phyloP scores from a whole-genome alignment of 164 flowering plant species.

The Tinospora cordifolia region DNA sequence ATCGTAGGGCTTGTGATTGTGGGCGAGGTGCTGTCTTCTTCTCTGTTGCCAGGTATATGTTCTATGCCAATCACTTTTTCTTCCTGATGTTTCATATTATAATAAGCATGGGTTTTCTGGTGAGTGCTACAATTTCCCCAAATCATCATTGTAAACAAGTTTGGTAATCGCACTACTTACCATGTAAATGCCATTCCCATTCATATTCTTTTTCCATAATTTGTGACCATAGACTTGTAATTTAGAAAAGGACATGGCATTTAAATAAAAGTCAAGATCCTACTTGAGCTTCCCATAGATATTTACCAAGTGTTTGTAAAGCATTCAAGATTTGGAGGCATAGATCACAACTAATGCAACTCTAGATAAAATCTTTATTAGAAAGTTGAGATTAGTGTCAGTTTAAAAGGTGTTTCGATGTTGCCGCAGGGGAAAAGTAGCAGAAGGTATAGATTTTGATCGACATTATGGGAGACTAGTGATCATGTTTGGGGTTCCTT shows the following conservation, averaged over 20 bases:
- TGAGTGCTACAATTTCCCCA: background rate
- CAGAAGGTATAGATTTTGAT: conserved; percentile 99
- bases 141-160: too few relatives aligned
- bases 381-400: background rate
- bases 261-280: background rate
- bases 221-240: too few relatives aligned
- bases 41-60: conserved; percentile 86
- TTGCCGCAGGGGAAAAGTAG: conserved; percentile 90
- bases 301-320: background rate
- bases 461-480: conserved; percentile 98
- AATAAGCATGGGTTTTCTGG: background rate
- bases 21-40: conserved; percentile 99
- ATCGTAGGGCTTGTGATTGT: conserved; percentile 97
- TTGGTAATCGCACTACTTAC: too few relatives aligned
- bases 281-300: background rate
- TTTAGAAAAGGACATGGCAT: background rate
- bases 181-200: too few relatives aligned
- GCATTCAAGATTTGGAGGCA: background rate
- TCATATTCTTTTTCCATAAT: too few relatives aligned
- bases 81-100: background rate
- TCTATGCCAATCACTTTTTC: background rate
- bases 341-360: background rate
- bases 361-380: background rate
- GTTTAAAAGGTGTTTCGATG: background rate
- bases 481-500: conserved; percentile 98